Conservation (phyloP, 2,329 filamentous ascomycete species). For the Tolypocladium ovalisporum region DNA sequence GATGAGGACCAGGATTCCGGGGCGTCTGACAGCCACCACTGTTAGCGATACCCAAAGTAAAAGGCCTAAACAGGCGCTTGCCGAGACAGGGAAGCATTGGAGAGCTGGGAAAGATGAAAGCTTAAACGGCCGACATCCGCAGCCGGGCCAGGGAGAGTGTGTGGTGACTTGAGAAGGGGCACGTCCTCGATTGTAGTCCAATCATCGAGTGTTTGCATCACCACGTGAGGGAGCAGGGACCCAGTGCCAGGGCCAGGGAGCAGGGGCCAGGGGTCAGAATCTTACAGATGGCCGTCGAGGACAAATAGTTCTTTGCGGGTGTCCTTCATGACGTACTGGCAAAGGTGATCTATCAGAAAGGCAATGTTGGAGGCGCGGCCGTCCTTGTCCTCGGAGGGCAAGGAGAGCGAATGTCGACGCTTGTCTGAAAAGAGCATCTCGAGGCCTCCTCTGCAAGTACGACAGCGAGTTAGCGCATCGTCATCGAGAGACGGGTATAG, state of each 20-base stretch:
- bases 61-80: background rate
- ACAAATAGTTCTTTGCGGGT: slow-evolving; percentile 80
- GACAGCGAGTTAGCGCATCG: slow-evolving; percentile 2
- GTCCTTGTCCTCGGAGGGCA: slow-evolving; percentile 53
- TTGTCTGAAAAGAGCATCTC: slow-evolving; percentile 89
- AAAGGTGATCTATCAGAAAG: slow-evolving; percentile 69
- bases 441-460: slow-evolving; percentile 61
- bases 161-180: background rate
- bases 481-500: slow-evolving; percentile 1
- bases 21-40: slow-evolving; percentile 50
- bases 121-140: background rate
- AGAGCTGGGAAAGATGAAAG: background rate
- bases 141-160: background rate
- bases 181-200: background rate
- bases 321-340: slow-evolving; percentile 75
- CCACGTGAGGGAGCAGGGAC: background rate
- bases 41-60: slow-evolving; percentile 10
- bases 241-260: no score
- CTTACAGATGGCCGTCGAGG: slow-evolving; percentile 78
- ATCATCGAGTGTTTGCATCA: background rate
- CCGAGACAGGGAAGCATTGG: background rate
- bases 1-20: slow-evolving; percentile 90
- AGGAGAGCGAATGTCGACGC: slow-evolving; percentile 56
- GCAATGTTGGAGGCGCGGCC: slow-evolving; percentile 57
- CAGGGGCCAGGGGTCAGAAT: slow-evolving; percentile 11